Evolutionary conservation across 2,329 filamentous ascomycete genomes (phyloP).

Genomic region (Penicillium concentricum): DNA sequence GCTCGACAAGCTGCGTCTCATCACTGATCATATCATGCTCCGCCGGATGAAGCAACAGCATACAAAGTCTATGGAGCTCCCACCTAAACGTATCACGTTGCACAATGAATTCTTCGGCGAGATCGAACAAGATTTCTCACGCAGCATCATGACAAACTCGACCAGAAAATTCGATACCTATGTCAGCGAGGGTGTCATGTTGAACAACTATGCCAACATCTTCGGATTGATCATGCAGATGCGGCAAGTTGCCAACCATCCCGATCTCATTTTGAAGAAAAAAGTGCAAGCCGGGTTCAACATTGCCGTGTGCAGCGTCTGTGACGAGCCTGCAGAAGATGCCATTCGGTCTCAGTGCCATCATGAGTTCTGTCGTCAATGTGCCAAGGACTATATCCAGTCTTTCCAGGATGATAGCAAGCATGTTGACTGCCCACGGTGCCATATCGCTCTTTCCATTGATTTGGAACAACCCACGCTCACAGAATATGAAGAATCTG

Average conservation of each 20-base stretch:
- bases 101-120: constrained; percentile 96
- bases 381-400: constrained; percentile 75
- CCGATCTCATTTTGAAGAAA: constrained; percentile 89
- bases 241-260: constrained; percentile 96
- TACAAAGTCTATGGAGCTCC: constrained; percentile 91
- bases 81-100: constrained; percentile 88
- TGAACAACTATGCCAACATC: constrained; percentile 98
- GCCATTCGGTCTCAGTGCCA: constrained; percentile 88
- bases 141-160: constrained; percentile 91
- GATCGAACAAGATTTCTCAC: constrained; percentile 91
- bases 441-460: constrained; percentile 84
- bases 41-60: constrained; percentile 92
- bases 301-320: constrained; percentile 87
- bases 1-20: constrained; percentile 76
- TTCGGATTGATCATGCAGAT: constrained; percentile 99
- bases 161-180: constrained; percentile 92
- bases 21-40: constrained; percentile 94
- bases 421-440: constrained; percentile 72
- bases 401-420: constrained; percentile 65
- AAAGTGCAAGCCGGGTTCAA: constrained; percentile 84
- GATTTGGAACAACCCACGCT: constrained; percentile 95
- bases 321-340: constrained; percentile 93
- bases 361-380: constrained; percentile 86
- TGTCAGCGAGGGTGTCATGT: constrained; percentile 85
- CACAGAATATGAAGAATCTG: constrained; percentile 79